These are phyloP conservation scores for Didymella exigua DNA, from an alignment of 2,329 filamentous ascomycete genomes.

Conservation along the genomic window DNA sequence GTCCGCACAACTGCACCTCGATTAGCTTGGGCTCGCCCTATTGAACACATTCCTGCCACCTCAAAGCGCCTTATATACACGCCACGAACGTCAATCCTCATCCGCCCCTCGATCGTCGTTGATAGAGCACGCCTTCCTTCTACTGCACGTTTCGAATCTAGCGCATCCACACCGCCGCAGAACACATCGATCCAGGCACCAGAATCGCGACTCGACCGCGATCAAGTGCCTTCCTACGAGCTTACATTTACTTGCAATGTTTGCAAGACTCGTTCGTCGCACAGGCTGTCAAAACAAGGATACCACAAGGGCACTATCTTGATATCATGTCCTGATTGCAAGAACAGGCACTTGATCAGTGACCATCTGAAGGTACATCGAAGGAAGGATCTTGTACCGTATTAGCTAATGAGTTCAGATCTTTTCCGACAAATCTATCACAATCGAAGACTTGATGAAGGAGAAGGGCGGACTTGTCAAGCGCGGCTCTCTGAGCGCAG, in stretches of 20 bases:
- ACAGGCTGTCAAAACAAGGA: conserved; percentile 89
- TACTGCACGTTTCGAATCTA: conserved; percentile 35
- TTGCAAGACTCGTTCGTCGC: conserved; percentile 78
- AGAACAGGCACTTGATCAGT: conserved; percentile 86
- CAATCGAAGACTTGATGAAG: conserved; percentile 76
- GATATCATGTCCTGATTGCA: conserved; percentile 85
- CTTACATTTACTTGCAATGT: conserved; percentile 92
- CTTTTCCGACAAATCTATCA: conserved; percentile 72
- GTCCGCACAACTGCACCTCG: conserved; percentile 27
- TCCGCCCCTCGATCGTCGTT: conserved; percentile 25
- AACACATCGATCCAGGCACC: conserved; percentile 37
- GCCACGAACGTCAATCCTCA: conserved; percentile 35
- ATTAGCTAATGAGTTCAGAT: conserved; percentile 54
- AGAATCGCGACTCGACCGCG: conserved; percentile 44
- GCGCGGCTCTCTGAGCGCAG: conserved; percentile 71
- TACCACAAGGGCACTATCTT: conserved; percentile 91
- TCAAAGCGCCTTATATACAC: conserved; percentile 34
- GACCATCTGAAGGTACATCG: conserved; percentile 74
- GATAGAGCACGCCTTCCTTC: conserved; percentile 17
- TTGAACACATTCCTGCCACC: conserved; percentile 33
- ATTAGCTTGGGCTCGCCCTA: conserved; percentile 16
- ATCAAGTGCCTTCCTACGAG: conserved; percentile 72
- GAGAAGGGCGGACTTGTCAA: conserved; percentile 77
- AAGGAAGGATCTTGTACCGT: too few species aligned
- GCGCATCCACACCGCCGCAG: conserved; percentile 27